These are phyloP conservation scores for Telopea speciosissima DNA, from an alignment of 177 flowering plant genomes.

Conservation along the genomic window DNA sequence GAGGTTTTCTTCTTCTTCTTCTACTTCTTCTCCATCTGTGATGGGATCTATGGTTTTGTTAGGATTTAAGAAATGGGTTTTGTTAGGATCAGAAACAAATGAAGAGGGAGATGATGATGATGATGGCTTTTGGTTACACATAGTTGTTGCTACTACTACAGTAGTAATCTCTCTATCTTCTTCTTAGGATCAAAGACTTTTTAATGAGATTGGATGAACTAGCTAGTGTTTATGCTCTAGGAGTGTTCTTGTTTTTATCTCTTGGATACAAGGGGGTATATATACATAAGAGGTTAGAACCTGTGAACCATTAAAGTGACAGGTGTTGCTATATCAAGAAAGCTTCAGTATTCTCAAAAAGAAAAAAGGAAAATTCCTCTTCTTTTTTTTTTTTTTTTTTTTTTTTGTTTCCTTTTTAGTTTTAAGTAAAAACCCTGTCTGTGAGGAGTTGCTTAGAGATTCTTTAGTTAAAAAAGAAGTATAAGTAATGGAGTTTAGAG, in stretches of 20 bases:
- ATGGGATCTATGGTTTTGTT: conserved; percentile 32
- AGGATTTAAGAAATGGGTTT: conserved; percentile 32
- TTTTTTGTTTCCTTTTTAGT: no score
- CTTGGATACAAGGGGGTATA: neutral
- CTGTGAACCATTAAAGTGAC: neutral
- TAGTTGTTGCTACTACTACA: conserved; percentile 6
- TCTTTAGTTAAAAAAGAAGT: no score
- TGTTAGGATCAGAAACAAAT: conserved; percentile 30
- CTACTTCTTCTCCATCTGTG: conserved; percentile 16
- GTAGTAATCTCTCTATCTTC: neutral
- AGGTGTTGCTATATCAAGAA: neutral
- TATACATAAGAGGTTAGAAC: neutral
- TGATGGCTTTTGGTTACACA: conserved; percentile 59
- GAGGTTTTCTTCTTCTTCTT: conserved; percentile 13
- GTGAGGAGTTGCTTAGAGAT: no score
- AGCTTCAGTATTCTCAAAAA: neutral
- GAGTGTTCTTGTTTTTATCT: conserved; percentile 5
- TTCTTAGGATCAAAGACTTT: neutral
- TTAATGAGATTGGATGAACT: conserved; percentile 5
- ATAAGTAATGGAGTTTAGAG: no score
- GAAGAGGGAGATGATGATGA: conserved; percentile 47
- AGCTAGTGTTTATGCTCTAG: neutral
- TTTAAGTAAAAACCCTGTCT: no score
- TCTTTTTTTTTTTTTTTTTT: no score
- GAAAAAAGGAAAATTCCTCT: no score